Conservation (phyloP, 1,284 basidiomycete genomes). For the Ganoderma resinaceum region DNA sequence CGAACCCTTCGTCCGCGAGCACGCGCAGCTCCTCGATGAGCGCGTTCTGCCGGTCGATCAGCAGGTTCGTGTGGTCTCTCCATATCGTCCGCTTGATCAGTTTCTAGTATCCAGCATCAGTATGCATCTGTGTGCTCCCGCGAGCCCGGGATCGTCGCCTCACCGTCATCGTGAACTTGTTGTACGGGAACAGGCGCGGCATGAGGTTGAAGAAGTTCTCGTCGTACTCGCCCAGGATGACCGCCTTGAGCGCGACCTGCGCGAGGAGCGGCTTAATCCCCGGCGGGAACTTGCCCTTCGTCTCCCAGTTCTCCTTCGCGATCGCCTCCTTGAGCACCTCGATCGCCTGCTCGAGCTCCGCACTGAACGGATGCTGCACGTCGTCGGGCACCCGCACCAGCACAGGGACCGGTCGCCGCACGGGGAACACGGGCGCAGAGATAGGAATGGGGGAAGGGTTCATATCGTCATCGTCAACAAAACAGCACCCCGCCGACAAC, state of each 20-base stretch:
- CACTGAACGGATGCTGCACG: conserved; percentile 65
- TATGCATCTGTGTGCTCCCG: neutral
- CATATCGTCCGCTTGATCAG: conserved; percentile 84
- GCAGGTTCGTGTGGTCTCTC: conserved; percentile 67
- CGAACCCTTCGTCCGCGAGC: conserved; percentile 68
- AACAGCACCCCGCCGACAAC: neutral
- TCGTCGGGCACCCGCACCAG: neutral
- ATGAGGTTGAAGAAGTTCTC: conserved; percentile 92
- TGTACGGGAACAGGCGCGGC: conserved; percentile 90
- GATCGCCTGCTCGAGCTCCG: conserved; percentile 69
- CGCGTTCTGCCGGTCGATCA: conserved; percentile 68
- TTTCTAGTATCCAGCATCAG: conserved; percentile 57
- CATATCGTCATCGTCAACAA: neutral
- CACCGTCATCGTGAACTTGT: conserved; percentile 88
- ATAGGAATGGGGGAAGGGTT: conserved; percentile 18
- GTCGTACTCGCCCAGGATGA: conserved; percentile 87
- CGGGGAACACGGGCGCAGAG: neutral
- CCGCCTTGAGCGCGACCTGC: conserved; percentile 79
- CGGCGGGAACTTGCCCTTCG: conserved; percentile 90
- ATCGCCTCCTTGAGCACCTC: conserved; percentile 70
- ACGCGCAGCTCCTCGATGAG: conserved; percentile 64
- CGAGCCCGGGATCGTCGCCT: conserved; percentile 34
- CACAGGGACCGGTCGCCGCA: conserved; percentile 10
- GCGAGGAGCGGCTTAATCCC: conserved; percentile 77
- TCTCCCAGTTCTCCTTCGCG: conserved; percentile 71